Evolutionary conservation across 305 asterid species (phyloP), one percentile per base, ranked within the genome.

Genomic region (Fraxinus greggii): DNA sequence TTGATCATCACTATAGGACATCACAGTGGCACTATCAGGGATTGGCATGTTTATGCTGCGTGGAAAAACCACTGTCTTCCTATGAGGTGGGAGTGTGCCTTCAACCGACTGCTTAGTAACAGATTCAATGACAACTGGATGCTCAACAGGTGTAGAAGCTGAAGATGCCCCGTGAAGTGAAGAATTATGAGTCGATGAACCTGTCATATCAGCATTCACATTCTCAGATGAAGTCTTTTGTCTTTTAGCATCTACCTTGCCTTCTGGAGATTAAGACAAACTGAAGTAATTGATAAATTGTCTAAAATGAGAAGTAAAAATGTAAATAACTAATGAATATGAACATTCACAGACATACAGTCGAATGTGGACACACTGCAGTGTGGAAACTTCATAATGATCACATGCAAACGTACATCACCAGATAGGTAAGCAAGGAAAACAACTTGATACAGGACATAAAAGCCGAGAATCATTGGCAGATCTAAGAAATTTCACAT

Each of bases 21-120:
- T 78, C 70, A 87, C 45, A 3, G 85, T 19, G 51, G 92, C 92
- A 6, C 83, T 45, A 28, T 79, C 83, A 0, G 94, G 95, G 72
- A 88, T 61, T 28, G 83, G 81, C 85, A 80, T 21, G 69, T 69
- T 76, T 5, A 82, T 42, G 24, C 77, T 83, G 36, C 86, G 86
- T 0, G 95, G 89, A 1, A 23, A 80, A 61, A 92, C 85, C 28
- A 93, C 80, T 7, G 86, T 86, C 88, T 88, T 93, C 65, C 65
- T 26, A 3, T 17, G 45, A 73, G 76, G 28, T 5, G 10, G 7
- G 12, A 36, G 36, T 75, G 65, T 54, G 79, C 67, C 78, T 29
- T 78, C 89, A 79, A 35, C 81, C 6, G 81, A 67, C 76, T 54
- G 78, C 79, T 70, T 83, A 23, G 65, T 31, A 42, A 32, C 84